Percentiles rank a stretch among this genome's conserved stretches.
These are phyloP conservation scores for Cutaneotrichosporon cavernicola DNA, from an alignment of 1,284 basidiomycete genomes.

Conservation along the genomic window DNA sequence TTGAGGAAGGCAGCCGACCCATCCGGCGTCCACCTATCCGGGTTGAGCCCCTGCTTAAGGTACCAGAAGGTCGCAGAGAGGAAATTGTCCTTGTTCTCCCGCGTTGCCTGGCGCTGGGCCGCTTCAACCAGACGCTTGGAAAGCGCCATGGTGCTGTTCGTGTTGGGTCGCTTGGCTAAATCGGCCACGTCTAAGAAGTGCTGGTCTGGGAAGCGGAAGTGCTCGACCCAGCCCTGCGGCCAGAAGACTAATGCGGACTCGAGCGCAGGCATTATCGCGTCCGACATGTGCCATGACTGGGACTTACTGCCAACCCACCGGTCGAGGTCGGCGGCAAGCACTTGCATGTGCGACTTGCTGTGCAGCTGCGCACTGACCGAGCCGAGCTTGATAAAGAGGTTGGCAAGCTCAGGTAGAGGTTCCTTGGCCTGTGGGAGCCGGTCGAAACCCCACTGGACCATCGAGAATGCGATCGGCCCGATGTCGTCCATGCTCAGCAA, in stretches of 20 bases:
- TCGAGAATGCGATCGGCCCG: conserved; percentile 65
- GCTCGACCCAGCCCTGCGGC: conserved; percentile 26
- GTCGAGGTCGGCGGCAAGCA: conserved; percentile 9
- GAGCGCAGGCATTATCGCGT: conserved; percentile 18
- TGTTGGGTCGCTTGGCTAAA: conserved; percentile 13
- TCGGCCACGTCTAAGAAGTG: conserved; percentile 21
- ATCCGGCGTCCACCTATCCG: conserved; percentile 59
- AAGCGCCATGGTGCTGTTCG: conserved; percentile 28
- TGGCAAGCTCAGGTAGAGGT: conserved; percentile 19
- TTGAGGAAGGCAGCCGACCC: conserved; percentile 74
- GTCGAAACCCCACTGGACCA: conserved; percentile 73
- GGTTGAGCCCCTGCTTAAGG: conserved; percentile 70
- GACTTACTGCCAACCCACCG: conserved; percentile 11
- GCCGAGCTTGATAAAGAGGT: conserved; percentile 38
- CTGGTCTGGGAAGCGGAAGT: conserved; percentile 18
- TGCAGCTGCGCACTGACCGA: conserved; percentile 14
- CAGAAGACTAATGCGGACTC: conserved; percentile 33
- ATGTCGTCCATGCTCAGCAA: conserved; percentile 71
- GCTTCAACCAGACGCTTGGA: conserved; percentile 18
- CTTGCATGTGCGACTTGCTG: background rate
- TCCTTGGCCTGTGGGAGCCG: conserved; percentile 27
- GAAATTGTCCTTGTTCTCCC: conserved; percentile 23
- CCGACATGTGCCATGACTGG: conserved; percentile 20
- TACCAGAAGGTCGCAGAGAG: conserved; percentile 68
- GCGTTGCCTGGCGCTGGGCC: background rate